Conservation (phyloP, 495 filamentous ascomycete species). For the Penicillium coprophilum region DNA sequence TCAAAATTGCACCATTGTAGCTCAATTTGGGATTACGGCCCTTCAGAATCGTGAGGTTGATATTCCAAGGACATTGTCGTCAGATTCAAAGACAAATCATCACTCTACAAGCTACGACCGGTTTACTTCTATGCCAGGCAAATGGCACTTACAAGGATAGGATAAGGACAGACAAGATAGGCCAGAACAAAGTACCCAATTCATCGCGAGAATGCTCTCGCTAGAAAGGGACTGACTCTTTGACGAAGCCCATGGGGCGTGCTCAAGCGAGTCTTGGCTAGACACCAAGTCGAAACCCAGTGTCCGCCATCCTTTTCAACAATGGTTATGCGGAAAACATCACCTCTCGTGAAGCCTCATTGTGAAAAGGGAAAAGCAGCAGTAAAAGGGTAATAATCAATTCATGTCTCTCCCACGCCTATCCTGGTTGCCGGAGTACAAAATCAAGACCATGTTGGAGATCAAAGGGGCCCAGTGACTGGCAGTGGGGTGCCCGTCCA, state of each 20-base stretch:
- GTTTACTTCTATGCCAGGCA: conserved; percentile 8
- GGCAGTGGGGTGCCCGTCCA: conserved; percentile 22
- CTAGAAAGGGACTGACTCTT: conserved; percentile 30
- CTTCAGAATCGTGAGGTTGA: no score
- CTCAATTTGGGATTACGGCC: no score
- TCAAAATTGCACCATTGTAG: not conserved
- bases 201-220: conserved; percentile 4
- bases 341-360: conserved; percentile 52
- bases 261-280: conserved; percentile 28
- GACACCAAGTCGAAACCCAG: conserved; percentile 17
- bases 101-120: conserved; percentile 3
- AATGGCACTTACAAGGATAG: conserved; percentile 4
- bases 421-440: conserved; percentile 46
- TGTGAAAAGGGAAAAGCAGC: conserved; percentile 45
- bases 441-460: conserved; percentile 34
- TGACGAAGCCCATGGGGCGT: conserved; percentile 15
- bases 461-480: conserved; percentile 26
- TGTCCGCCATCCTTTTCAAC: conserved; percentile 40
- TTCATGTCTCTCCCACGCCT: conserved; percentile 50
- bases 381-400: conserved; percentile 38
- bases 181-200: conserved; percentile 24
- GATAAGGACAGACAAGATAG: conserved; percentile 28
- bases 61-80: not conserved
- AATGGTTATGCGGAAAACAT: conserved; percentile 53
- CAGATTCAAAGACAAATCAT: not conserved